Evolutionary conservation across 768 basidiomycete species (phyloP), one percentile per base, ranked within the genome.

Genomic region (Auricularia sp.): DNA sequence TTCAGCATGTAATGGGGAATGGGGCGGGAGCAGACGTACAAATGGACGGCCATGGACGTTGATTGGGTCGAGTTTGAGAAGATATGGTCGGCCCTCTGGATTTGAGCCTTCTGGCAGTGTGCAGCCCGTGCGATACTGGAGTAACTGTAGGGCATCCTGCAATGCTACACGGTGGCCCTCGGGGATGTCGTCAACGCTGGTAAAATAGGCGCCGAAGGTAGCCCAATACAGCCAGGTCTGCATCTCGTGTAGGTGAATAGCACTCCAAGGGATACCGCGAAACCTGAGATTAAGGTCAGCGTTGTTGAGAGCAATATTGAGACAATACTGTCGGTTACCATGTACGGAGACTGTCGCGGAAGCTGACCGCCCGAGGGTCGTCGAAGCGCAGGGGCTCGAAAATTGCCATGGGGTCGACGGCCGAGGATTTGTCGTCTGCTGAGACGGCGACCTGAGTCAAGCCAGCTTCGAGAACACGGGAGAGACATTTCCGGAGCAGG

Each of bases 201-300:
- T 86, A 37, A 90, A 77, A 45, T 84, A 79, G 3, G 81, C 78
- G 71, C 88, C 88, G 74, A 86, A 94, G 70, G 90, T 86, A 29
- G 84, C 82, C 92, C 93, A 95, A 65, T 90, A 86, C 36, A 96
- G 77, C 89, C 92, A 95, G 66, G 82, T 78, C 51, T 80, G 80
- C 64, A 92, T 76, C 72, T 92, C 84, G 45, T 82, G 76, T 18
- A 77, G 79, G 54, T 79, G 84, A 65, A 96, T 82, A 13, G 81
- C 77, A 0, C 86, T 86, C 89, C 90, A 96, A 0, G 86, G 84
- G 16, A 80, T 84, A 68, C 84, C 85, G 64, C 81, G 76, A 73
- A 95, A 95, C 92, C 92, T 89, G 45, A 63, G 47, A 29, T 29
- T 29, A 29, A 29, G 29, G 29, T 29, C 29, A 29, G 29, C 29